A percentile compares a stretch with the other conserved stretches of the same genome.
Evolutionary conservation across 1,284 basidiomycete genomes (phyloP).

Genomic region (Hymenochaete sp.): DNA sequence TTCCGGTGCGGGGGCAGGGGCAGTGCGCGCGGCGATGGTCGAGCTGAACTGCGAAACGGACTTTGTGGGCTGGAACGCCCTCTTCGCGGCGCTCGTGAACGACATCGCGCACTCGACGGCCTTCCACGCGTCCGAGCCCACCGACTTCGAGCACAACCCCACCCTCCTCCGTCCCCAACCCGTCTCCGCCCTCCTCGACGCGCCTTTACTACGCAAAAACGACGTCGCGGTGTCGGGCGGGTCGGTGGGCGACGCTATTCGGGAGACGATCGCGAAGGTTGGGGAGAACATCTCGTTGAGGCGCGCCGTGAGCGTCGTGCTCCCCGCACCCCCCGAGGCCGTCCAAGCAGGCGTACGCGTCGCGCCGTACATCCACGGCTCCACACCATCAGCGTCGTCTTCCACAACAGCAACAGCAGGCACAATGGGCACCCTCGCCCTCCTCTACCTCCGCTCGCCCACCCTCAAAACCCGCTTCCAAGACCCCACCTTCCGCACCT

Average conservation of each 20-base stretch:
- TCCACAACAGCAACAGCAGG: constrained; percentile 40
- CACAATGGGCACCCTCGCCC: constrained; percentile 61
- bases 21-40: constrained; percentile 75
- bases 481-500: constrained; percentile 37
- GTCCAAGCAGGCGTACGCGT: constrained; percentile 47
- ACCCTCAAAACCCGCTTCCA: constrained; percentile 36
- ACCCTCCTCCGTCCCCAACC: constrained; percentile 35
- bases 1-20: constrained; percentile 34
- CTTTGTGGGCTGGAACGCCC: constrained; percentile 84
- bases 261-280: constrained; percentile 73
- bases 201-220: constrained; percentile 50
- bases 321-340: constrained; percentile 31
- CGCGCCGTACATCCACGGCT: constrained; percentile 74
- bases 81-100: constrained; percentile 71
- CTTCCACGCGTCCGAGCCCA: constrained; percentile 56
- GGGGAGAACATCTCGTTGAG: constrained; percentile 85
- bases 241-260: constrained; percentile 71
- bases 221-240: constrained; percentile 25
- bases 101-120: constrained; percentile 86
- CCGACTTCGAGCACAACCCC: constrained; percentile 24
- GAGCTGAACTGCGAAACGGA: constrained; percentile 97
- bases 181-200: constrained; percentile 51
- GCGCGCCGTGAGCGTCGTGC: constrained; percentile 66
- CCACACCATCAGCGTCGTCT: too few species aligned
- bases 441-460: constrained; percentile 49